Conservation (phyloP, 371 early-diverging fungal genomes). For the Conidiobolus incongruus region DNA sequence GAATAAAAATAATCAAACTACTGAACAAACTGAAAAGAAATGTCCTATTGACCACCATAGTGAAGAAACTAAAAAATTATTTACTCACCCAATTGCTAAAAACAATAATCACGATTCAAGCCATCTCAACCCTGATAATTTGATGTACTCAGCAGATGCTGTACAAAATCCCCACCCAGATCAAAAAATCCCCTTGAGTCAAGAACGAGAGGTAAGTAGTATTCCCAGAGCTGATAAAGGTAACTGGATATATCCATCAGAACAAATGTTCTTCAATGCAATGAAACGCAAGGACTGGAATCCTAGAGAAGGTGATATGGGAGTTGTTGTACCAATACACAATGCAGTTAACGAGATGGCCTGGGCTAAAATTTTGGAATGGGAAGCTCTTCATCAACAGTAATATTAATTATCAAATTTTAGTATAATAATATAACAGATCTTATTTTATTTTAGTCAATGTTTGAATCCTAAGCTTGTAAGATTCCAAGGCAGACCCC, state of each 20-base stretch:
- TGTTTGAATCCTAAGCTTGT: constrained; percentile 2
- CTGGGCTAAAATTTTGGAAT: constrained; percentile 81
- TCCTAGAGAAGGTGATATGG: constrained; percentile 70
- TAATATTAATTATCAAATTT: constrained; percentile 15
- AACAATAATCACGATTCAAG: too few species aligned
- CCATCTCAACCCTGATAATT: too few species aligned
- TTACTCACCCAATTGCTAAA: too few species aligned
- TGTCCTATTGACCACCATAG: too few species aligned
- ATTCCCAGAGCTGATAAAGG: constrained; percentile 24
- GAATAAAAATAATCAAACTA: too few species aligned
- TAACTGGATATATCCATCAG: constrained; percentile 86
- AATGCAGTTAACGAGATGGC: constrained; percentile 90
- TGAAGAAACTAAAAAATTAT: too few species aligned
- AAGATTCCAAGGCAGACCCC: constrained; percentile 4
- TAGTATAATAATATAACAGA: background rate
- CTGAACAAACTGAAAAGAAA: too few species aligned
- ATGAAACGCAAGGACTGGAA: constrained; percentile 83
- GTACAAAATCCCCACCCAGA: too few species aligned
- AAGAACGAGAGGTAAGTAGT: constrained; percentile 21
- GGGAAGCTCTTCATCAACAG: constrained; percentile 63
- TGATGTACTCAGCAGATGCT: too few species aligned
- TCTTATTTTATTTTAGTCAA: background rate
- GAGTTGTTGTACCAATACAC: constrained; percentile 89
- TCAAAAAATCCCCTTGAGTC: too few species aligned
- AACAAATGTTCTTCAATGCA: constrained; percentile 92